phyloP scores from a whole-genome alignment of 306 rosid genomes.

The Trifolium fragiferum region DNA sequence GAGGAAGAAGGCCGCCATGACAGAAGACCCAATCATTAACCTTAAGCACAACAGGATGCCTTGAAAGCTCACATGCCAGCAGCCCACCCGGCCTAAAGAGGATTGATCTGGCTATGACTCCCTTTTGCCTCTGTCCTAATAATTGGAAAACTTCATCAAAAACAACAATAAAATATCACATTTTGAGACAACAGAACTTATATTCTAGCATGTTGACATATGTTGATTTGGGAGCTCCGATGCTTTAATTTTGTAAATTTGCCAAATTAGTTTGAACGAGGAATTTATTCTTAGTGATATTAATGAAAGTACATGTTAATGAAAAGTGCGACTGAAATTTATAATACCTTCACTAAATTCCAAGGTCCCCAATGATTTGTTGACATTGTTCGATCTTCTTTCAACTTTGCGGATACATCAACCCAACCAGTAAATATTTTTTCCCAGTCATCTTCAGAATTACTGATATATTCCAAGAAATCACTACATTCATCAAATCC shows the following conservation, averaged over 20 bases:
- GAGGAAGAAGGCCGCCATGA: conserved; percentile 99
- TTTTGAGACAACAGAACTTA: conserved; percentile 22
- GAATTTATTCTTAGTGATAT: conserved; percentile 17
- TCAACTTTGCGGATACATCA: conserved; percentile 68
- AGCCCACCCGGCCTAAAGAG: conserved; percentile 87
- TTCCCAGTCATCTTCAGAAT: conserved; percentile 63
- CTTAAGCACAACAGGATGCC: conserved; percentile 80
- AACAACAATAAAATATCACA: conserved; percentile 33
- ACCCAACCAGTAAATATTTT: conserved; percentile 74
- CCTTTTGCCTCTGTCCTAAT: conserved; percentile 98
- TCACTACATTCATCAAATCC: conserved; percentile 83
- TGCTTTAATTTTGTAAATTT: not conserved
- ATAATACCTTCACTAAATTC: conserved; percentile 85
- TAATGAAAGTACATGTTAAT: not conserved
- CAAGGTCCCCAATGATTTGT: conserved; percentile 74
- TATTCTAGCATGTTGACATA: no score
- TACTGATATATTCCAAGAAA: conserved; percentile 76
- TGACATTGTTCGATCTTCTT: conserved; percentile 56
- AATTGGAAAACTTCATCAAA: conserved; percentile 54
- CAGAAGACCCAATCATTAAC: conserved; percentile 98
- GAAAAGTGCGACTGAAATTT: conserved; percentile 38
- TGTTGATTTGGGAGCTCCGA: not conserved
- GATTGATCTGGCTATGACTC: conserved; percentile 81
- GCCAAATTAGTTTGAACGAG: conserved; percentile 1
- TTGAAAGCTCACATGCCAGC: conserved; percentile 78